Evolutionary conservation across 2,329 filamentous ascomycete species (phyloP).

Genomic region (Lachnellula occidentalis): DNA sequence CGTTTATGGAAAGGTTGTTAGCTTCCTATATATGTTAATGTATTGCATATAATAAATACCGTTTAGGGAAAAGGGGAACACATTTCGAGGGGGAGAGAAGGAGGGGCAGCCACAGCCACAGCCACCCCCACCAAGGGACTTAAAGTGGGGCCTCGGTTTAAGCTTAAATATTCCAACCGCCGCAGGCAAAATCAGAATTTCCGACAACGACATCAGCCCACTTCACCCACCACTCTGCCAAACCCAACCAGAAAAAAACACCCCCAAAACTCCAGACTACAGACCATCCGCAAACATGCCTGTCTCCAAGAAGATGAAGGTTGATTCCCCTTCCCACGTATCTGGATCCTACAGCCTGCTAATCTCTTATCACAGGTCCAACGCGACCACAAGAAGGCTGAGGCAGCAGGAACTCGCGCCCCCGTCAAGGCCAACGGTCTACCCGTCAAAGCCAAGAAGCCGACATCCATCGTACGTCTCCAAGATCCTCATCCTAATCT

Average conservation of each 20-base stretch:
- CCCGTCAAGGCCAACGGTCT: constrained; percentile 50
- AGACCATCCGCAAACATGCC: constrained; percentile 33
- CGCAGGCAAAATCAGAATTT: constrained; percentile 3
- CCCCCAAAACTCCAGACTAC: not conserved
- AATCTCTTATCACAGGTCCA: constrained; percentile 35
- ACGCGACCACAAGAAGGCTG: constrained; percentile 51
- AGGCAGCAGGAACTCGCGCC: constrained; percentile 47
- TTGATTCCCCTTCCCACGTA: constrained; percentile 15
- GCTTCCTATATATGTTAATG: no score
- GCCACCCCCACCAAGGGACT: not conserved
- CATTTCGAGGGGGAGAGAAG: no score
- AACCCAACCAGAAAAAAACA: not conserved
- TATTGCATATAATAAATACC: no score
- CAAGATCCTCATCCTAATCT: not conserved
- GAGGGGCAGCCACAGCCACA: not conserved
- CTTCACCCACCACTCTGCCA: not conserved
- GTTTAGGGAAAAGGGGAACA: no score
- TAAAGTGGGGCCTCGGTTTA: not conserved
- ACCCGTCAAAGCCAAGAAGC: constrained; percentile 49
- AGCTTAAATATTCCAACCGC: not conserved
- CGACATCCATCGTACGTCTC: constrained; percentile 41
- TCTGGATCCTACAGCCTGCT: not conserved
- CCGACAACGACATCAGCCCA: not conserved
- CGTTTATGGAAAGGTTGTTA: no score
- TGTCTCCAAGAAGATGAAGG: constrained; percentile 44